Percentiles rank a stretch among this genome's conserved stretches.
These are phyloP conservation scores for Crucihimalaya himalaica DNA, from an alignment of 345 rosid species.

Conservation along the genomic window DNA sequence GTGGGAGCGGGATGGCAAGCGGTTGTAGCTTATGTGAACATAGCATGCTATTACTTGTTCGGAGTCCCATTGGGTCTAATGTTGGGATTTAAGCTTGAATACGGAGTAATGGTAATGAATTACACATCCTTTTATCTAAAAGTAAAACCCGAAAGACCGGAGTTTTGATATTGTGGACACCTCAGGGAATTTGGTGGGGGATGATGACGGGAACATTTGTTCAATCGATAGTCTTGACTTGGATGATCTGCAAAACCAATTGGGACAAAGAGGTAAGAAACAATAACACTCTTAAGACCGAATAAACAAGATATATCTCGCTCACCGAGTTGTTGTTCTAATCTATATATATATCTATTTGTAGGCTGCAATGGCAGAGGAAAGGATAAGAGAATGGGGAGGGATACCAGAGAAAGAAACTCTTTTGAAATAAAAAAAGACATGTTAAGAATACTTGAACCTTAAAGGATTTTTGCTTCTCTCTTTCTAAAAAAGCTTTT, in stretches of 20 bases:
- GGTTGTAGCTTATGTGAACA: constrained; percentile 63
- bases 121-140: not conserved
- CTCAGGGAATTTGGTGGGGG: constrained; percentile 80
- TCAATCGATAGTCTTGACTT: constrained; percentile 56
- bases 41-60: constrained; percentile 67
- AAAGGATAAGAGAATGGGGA: constrained; percentile 72
- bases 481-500: not conserved
- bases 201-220: constrained; percentile 72
- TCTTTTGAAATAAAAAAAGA: constrained; percentile 26
- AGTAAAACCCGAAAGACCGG: not conserved
- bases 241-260: constrained; percentile 48
- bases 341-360: not conserved
- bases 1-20: constrained; percentile 91
- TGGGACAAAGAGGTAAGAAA: constrained; percentile 64
- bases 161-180: not conserved
- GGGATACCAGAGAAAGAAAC: constrained; percentile 42
- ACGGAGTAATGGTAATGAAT: constrained; percentile 58
- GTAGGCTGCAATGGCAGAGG: constrained; percentile 71
- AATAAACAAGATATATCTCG: not conserved
- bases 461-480: not conserved
- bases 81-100: constrained; percentile 65
- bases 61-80: constrained; percentile 75
- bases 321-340: not conserved
- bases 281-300: not conserved
- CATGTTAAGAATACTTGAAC: not conserved